Conservation (phyloP, 441 rosid genomes). For the Theobroma grandiflorum region DNA sequence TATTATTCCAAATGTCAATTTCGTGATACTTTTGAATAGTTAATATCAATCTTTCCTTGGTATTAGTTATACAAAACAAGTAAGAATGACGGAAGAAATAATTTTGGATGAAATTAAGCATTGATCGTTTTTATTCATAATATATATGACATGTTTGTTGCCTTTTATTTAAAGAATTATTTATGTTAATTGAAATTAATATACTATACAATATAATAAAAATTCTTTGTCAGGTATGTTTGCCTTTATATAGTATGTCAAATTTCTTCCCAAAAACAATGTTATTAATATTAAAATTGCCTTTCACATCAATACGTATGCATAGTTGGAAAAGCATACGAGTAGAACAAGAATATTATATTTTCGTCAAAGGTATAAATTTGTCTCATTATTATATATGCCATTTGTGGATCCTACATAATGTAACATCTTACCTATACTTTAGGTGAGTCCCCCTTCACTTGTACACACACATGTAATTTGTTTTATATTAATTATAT, state of each 20-base stretch:
- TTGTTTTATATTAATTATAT: background rate
- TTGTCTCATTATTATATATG: constrained; percentile 21
- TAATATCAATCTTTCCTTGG: no score
- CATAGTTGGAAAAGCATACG: constrained; percentile 22
- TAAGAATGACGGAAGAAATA: no score
- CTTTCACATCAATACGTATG: constrained; percentile 37
- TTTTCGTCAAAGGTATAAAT: constrained; percentile 29
- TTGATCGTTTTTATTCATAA: background rate
- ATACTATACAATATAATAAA: background rate
- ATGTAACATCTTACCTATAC: constrained; percentile 1
- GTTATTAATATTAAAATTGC: constrained; percentile 7
- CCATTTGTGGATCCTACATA: background rate
- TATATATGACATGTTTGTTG: background rate
- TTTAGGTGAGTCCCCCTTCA: background rate
- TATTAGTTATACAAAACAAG: no score
- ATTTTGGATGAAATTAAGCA: background rate
- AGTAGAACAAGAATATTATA: constrained; percentile 15
- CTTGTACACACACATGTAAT: background rate
- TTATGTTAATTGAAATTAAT: constrained; percentile 1
- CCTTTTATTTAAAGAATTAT: background rate
- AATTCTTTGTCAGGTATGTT: background rate
- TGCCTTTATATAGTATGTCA: background rate
- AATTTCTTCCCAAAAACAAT: constrained; percentile 12
- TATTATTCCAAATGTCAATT: no score
- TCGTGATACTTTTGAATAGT: no score